phyloP scores from a whole-genome alignment of 352 stramenopile genomes.

The Globisporangium canariense region DNA sequence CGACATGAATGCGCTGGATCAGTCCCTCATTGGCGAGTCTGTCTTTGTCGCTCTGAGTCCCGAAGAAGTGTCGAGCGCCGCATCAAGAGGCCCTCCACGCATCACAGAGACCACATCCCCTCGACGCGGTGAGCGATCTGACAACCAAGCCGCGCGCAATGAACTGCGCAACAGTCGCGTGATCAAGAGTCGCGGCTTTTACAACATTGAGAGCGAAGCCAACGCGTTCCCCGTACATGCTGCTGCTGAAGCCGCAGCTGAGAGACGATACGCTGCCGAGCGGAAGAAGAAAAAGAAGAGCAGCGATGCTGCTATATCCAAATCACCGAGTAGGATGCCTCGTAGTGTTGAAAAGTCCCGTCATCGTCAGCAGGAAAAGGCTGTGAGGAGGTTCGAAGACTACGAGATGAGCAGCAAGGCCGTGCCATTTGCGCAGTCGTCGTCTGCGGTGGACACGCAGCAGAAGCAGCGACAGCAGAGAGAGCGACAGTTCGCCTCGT shows the following conservation, averaged over 20 bases:
- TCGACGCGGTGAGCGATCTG: slow-evolving; percentile 10
- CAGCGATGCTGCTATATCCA: background rate
- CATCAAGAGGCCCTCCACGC: slow-evolving; percentile 15
- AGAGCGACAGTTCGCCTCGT: slow-evolving; percentile 4
- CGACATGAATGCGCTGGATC: slow-evolving; percentile 41
- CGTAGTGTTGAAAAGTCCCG: slow-evolving; percentile 3
- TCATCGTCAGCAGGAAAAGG: background rate
- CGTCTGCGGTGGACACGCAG: background rate
- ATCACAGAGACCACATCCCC: slow-evolving; percentile 40
- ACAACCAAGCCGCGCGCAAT: background rate
- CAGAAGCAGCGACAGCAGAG: slow-evolving; percentile 11
- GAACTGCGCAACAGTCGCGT: slow-evolving; percentile 53
- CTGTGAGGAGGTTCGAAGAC: background rate
- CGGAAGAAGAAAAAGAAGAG: slow-evolving; percentile 2
- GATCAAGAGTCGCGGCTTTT: slow-evolving; percentile 78
- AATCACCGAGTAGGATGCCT: slow-evolving; percentile 1
- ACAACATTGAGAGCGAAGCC: slow-evolving; percentile 43
- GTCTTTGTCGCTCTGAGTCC: slow-evolving; percentile 57
- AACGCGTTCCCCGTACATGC: slow-evolving; percentile 8
- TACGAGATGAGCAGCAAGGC: slow-evolving; percentile 4
- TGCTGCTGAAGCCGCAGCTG: background rate
- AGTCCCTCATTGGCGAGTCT: slow-evolving; percentile 64
- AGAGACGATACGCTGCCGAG: background rate
- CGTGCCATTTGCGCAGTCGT: background rate
- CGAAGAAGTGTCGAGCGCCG: slow-evolving; percentile 9